Evolutionary conservation across 805 yeast genomes (phyloP), one percentile per base, ranked within the genome.

Genomic region (Candida dajiaensis): DNA sequence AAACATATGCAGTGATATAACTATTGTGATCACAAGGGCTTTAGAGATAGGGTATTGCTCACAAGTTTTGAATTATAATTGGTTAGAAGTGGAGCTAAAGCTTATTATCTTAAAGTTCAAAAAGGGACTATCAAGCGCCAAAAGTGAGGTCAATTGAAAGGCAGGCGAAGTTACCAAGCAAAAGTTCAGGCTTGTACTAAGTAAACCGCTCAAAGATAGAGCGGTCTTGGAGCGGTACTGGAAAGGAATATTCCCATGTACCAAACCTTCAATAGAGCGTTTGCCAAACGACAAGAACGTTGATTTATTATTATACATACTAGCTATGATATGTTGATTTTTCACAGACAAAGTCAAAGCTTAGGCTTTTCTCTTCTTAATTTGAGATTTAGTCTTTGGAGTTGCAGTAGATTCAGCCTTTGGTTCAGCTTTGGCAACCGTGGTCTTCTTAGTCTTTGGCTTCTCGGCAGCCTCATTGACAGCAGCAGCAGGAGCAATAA

Each of bases 361-460:
- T 33, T 33, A 33, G 11, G 36, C 36, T 33, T 43, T 48, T 46
- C 51, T 49, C 46, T 47, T 52, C 43, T 39, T 50, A 19, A 48
- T 43, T 15, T 52, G 22, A 28, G 44, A 45, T 33, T 45, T 48
- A 29, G 47, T 38, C 21, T 41, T 45, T 18, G 51, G 44, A 8
- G 42, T 41, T 12, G 42, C 21, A 29, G 44, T 18, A 9, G 39
- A 16, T 6, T 21, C 37, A 7, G 38, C 22, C n/a, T 25, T 23
- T 21, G 42, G 38, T 18, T 36, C 16, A 21, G 42, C 42, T 9
- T 26, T 6, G 9, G 42, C 41, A n/a, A 36, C 25, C 1, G 49
- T n/a, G 10, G 43, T 15, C 31, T 49, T 41, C 28, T 37, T 42
- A 26, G 39, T 12, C 15, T 42, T 31, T 15, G 38, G 40, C 15